These are phyloP conservation scores for Manihot esculenta DNA, from an alignment of 441 rosid genomes.

Conservation along the genomic window DNA sequence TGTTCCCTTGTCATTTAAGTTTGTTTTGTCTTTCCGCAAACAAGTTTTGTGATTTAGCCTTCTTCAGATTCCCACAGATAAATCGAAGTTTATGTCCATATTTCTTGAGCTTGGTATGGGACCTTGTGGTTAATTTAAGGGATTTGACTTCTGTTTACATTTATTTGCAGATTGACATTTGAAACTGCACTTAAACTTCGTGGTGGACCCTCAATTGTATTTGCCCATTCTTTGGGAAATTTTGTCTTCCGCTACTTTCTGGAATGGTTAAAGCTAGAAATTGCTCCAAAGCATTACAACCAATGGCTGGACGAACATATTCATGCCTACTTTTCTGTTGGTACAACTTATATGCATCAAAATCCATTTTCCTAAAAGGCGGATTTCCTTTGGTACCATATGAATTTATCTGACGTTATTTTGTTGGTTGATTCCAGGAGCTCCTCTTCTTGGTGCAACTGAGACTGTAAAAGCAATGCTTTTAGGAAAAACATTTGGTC, in stretches of 20 bases:
- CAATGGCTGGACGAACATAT: slow-evolving; percentile 95
- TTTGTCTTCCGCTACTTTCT: slow-evolving; percentile 92
- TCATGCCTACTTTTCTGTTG: slow-evolving; percentile 92
- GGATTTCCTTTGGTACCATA: slow-evolving; percentile 15
- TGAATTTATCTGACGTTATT: slow-evolving; percentile 23
- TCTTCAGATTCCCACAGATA: not conserved
- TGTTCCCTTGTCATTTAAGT: not conserved
- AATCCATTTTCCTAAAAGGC: slow-evolving; percentile 15
- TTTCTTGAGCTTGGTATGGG: not conserved
- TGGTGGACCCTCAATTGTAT: slow-evolving; percentile 91
- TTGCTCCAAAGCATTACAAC: slow-evolving; percentile 89
- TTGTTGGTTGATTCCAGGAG: slow-evolving; percentile 49
- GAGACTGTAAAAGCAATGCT: slow-evolving; percentile 76
- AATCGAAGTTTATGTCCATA: not conserved
- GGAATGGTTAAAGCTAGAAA: slow-evolving; percentile 98
- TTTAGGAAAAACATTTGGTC: slow-evolving; percentile 86
- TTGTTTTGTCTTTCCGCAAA: too few species aligned
- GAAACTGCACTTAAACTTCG: slow-evolving; percentile 92
- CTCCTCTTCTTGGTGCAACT: slow-evolving; percentile 96
- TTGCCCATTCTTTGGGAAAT: slow-evolving; percentile 99
- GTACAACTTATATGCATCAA: slow-evolving; percentile 42
- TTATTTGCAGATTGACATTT: slow-evolving; percentile 72
- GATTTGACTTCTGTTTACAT: slow-evolving; percentile 13
- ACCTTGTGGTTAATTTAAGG: slow-evolving; percentile 2
- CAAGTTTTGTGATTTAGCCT: slow-evolving; percentile 3